phyloP scores from a whole-genome alignment of 2,329 filamentous ascomycete species.

The Lecanicillium sp. region DNA sequence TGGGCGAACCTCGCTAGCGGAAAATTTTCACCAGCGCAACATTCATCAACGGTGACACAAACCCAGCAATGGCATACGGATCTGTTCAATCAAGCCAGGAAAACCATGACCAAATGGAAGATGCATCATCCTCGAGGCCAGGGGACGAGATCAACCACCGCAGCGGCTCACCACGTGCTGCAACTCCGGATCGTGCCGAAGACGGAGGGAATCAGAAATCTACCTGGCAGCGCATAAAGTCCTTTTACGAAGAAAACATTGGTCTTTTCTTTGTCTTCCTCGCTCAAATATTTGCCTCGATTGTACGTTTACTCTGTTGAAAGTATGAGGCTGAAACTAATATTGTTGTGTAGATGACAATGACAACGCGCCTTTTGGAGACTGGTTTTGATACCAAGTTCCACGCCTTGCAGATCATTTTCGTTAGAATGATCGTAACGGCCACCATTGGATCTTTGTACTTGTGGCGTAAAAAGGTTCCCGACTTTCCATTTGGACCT shows the following conservation, averaged over 20 bases:
- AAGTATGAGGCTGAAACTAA: no score
- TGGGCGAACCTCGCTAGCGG: no score
- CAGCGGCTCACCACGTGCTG: no score
- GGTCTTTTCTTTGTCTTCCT: slow-evolving; percentile 31
- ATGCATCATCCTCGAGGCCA: no score
- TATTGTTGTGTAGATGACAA: slow-evolving; percentile 36
- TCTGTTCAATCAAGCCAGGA: no score
- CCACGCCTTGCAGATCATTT: slow-evolving; percentile 34
- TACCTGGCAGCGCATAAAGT: slow-evolving; percentile 11
- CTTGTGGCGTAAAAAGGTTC: slow-evolving; percentile 35
- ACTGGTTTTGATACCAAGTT: slow-evolving; percentile 26
- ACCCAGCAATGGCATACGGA: no score
- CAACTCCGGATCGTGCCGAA: no score
- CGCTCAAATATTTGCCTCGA: slow-evolving; percentile 31
- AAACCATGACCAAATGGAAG: no score
- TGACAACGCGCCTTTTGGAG: slow-evolving; percentile 28
- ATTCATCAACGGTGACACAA: no score
- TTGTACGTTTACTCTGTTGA: slow-evolving; percentile 20
- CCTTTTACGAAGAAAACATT: slow-evolving; percentile 40
- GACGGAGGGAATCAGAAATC: neutral
- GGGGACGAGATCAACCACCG: no score
- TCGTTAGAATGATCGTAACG: slow-evolving; percentile 33
- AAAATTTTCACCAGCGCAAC: no score
- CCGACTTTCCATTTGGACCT: slow-evolving; percentile 59
- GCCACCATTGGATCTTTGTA: slow-evolving; percentile 27